phyloP scores from a whole-genome alignment of 139 green algal genomes.

The Zygnema cylindricum region DNA sequence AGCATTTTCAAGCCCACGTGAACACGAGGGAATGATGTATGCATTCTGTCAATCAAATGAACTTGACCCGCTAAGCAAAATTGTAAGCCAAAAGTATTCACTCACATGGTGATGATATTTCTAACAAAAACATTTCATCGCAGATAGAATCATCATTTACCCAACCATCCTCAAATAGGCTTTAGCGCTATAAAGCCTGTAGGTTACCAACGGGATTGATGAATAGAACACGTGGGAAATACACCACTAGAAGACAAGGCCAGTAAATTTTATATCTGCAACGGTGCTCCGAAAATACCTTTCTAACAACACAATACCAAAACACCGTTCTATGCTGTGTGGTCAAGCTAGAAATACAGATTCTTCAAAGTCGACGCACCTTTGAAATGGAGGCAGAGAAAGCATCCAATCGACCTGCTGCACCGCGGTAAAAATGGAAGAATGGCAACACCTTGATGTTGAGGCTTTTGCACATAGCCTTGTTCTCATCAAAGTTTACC shows the following conservation, averaged over 20 bases:
- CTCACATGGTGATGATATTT: too few relatives aligned
- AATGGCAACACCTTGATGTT: constrained; percentile 90
- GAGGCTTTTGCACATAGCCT: constrained; percentile 78
- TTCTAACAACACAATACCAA: not conserved
- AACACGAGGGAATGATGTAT: too few relatives aligned
- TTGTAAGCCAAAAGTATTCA: too few relatives aligned
- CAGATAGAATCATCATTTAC: constrained; percentile 1
- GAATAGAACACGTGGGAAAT: not conserved
- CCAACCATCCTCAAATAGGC: constrained; percentile 4
- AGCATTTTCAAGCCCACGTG: too few relatives aligned
- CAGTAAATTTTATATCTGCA: not conserved
- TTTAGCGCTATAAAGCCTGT: not conserved
- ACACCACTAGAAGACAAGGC: not conserved
- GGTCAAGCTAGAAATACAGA: not conserved
- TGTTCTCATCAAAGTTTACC: constrained; percentile 91
- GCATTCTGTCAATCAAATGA: too few relatives aligned
- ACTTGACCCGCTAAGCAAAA: too few relatives aligned
- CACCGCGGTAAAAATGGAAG: constrained; percentile 93
- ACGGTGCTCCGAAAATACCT: not conserved
- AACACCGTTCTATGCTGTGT: not conserved
- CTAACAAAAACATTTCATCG: too few relatives aligned
- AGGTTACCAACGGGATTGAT: not conserved
- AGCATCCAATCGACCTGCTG: constrained; percentile 75
- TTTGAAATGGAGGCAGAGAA: constrained; percentile 82
- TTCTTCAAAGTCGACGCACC: constrained; percentile 55